Evolutionary conservation across 2,329 filamentous ascomycete genomes (phyloP).

Genomic region (Ophiostoma fasciatum): DNA sequence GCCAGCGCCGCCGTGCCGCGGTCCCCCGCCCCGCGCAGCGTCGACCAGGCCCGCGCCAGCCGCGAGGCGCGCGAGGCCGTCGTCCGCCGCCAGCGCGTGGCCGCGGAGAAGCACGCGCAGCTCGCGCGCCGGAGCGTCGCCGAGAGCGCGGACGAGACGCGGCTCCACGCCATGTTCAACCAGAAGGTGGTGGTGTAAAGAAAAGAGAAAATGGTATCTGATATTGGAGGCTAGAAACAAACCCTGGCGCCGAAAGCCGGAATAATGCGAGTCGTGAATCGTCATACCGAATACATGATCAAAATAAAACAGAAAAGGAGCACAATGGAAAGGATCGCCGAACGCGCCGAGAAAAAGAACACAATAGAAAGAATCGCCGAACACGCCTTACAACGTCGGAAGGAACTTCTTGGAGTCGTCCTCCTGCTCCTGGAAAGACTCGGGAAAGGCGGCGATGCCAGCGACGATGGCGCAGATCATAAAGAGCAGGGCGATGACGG

Average conservation of each 20-base stretch:
- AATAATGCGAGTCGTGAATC: too few relatives aligned
- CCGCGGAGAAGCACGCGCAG: too few relatives aligned
- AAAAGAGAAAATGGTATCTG: not conserved
- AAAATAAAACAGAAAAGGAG: not conserved
- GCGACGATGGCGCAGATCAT: conserved; percentile 63
- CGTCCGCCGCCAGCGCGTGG: not conserved
- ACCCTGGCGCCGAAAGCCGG: too few relatives aligned
- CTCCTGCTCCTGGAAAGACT: conserved; percentile 54
- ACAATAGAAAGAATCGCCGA: too few relatives aligned
- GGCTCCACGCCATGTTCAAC: conserved; percentile 6
- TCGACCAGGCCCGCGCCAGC: conserved; percentile 2
- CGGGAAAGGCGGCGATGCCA: conserved; percentile 59
- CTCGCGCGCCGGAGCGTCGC: not conserved
- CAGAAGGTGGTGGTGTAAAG: conserved; percentile 7
- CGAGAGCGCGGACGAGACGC: not conserved
- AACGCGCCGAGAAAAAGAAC: too few relatives aligned
- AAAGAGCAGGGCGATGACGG: conserved; percentile 53
- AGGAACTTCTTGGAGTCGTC: conserved; percentile 55
- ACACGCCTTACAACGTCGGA: conserved; percentile 23
- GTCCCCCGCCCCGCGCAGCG: too few relatives aligned
- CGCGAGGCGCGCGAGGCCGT: not conserved
- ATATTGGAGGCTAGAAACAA: too few relatives aligned
- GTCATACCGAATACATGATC: not conserved
- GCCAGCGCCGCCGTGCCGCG: too few relatives aligned
- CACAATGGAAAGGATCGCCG: too few relatives aligned